Percentiles rank a stretch among this genome's conserved stretches.
Evolutionary conservation across 2,329 filamentous ascomycete species (phyloP).

Genomic region (Ophioceras dolichostomum): DNA sequence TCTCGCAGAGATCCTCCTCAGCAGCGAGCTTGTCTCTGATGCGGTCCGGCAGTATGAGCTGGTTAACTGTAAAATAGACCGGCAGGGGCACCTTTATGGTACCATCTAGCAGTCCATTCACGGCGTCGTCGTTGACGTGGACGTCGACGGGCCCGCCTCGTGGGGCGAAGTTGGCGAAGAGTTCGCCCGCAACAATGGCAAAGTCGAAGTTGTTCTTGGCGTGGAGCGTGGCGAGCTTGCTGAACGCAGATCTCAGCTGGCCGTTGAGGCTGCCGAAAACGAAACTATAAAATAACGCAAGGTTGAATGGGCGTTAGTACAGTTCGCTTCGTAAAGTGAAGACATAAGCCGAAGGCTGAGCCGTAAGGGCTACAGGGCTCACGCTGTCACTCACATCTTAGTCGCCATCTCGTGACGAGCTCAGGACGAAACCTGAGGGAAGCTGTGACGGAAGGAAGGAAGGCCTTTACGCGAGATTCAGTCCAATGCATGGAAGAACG

Average conservation of each 20-base stretch:
- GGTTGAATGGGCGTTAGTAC: too few relatives aligned
- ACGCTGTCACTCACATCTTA: slow-evolving; percentile 6
- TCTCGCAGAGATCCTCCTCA: slow-evolving; percentile 70
- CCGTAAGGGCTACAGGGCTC: too few relatives aligned
- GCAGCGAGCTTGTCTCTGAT: slow-evolving; percentile 64
- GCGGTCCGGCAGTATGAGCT: slow-evolving; percentile 53
- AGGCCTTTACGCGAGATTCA: too few relatives aligned
- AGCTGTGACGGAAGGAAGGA: too few relatives aligned
- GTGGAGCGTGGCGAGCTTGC: slow-evolving; percentile 70
- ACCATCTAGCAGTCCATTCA: slow-evolving; percentile 59
- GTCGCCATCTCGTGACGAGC: slow-evolving; percentile 2
- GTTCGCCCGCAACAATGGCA: slow-evolving; percentile 70
- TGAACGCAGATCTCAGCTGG: slow-evolving; percentile 61
- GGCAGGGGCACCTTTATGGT: slow-evolving; percentile 63
- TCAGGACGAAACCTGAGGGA: too few relatives aligned
- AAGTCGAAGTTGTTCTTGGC: slow-evolving; percentile 81
- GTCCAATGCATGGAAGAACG: too few relatives aligned
- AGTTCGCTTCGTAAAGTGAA: too few relatives aligned
- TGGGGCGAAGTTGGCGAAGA: slow-evolving; percentile 56
- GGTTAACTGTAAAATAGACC: slow-evolving; percentile 83
- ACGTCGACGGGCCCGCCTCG: too few relatives aligned
- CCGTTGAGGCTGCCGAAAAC: slow-evolving; percentile 78
- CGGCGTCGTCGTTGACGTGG: slow-evolving; percentile 44
- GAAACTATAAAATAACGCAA: too few relatives aligned
- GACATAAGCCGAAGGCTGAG: too few relatives aligned